These are phyloP conservation scores for Neonectria ditissima DNA, from an alignment of 2,329 filamentous ascomycete genomes.

Conservation along the genomic window DNA sequence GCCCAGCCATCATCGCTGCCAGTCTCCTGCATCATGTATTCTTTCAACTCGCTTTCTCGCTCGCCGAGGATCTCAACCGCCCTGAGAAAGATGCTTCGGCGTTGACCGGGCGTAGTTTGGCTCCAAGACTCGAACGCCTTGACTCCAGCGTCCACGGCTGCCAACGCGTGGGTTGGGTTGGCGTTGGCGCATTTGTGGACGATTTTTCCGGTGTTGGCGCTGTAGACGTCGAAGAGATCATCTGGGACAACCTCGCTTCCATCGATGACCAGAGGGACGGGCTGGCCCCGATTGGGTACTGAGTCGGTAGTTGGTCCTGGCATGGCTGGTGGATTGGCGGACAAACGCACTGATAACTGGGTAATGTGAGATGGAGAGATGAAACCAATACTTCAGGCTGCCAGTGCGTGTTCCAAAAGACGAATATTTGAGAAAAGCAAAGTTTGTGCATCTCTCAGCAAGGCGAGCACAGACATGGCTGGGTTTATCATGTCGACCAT, in stretches of 20 bases:
- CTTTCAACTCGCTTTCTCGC: constrained; percentile 64
- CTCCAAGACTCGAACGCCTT: constrained; percentile 74
- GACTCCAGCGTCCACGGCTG: constrained; percentile 62
- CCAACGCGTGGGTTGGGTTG: constrained; percentile 63
- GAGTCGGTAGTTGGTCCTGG: not conserved
- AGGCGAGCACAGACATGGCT: not conserved
- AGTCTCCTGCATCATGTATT: constrained; percentile 62
- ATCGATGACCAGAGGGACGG: constrained; percentile 57
- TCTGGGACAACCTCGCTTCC: constrained; percentile 59
- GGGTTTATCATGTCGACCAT: not conserved
- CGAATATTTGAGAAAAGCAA: not conserved
- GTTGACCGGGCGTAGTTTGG: constrained; percentile 65
- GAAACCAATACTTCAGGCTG: not conserved
- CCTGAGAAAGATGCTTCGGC: constrained; percentile 71
- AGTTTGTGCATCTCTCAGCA: not conserved
- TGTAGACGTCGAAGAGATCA: constrained; percentile 67
- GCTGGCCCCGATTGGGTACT: not conserved
- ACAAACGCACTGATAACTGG: not conserved
- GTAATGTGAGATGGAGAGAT: not conserved
- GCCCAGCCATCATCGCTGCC: constrained; percentile 38
- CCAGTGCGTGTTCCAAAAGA: not conserved
- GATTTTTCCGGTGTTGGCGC: constrained; percentile 63
- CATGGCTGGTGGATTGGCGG: not conserved
- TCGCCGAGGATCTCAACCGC: constrained; percentile 69
- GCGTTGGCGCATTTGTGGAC: constrained; percentile 66